These are phyloP conservation scores for Jatropha multifida DNA, from an alignment of 441 rosid genomes.

Conservation along the genomic window DNA sequence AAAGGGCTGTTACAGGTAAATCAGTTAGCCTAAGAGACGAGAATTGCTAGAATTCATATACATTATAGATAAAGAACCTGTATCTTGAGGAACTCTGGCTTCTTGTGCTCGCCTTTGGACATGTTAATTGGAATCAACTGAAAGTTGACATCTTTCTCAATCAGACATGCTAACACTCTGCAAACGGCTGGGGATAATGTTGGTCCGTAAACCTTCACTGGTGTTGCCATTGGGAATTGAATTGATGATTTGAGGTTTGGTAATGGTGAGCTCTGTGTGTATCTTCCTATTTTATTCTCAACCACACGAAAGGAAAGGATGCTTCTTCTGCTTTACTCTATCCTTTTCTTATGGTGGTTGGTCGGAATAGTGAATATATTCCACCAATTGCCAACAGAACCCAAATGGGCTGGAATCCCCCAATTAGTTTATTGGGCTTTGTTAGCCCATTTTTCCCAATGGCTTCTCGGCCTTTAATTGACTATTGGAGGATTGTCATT, in stretches of 20 bases:
- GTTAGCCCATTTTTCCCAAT: background rate
- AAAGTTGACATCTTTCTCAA: constrained; percentile 62
- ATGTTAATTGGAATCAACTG: constrained; percentile 56
- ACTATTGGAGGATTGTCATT: too few species aligned
- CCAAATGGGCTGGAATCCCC: background rate
- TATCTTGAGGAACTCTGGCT: constrained; percentile 53
- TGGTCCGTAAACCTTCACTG: constrained; percentile 65
- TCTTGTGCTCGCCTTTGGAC: constrained; percentile 71
- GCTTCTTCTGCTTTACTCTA: constrained; percentile 1
- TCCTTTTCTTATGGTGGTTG: constrained; percentile 3
- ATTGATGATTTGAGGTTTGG: background rate
- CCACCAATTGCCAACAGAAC: background rate
- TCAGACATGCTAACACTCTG: constrained; percentile 56
- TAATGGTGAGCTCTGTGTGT: background rate
- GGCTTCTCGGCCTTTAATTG: too few species aligned
- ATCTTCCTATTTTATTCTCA: background rate
- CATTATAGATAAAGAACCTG: constrained; percentile 35
- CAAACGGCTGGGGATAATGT: constrained; percentile 61
- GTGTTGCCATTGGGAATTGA: constrained; percentile 38
- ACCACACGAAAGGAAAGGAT: constrained; percentile 1
- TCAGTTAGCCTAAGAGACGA: background rate
- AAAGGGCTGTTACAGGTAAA: constrained; percentile 43
- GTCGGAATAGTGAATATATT: background rate
- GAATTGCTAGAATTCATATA: background rate
- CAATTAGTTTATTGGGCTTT: background rate